phyloP scores from a whole-genome alignment of 177 flowering plant genomes.

The Vitis hybrid region DNA sequence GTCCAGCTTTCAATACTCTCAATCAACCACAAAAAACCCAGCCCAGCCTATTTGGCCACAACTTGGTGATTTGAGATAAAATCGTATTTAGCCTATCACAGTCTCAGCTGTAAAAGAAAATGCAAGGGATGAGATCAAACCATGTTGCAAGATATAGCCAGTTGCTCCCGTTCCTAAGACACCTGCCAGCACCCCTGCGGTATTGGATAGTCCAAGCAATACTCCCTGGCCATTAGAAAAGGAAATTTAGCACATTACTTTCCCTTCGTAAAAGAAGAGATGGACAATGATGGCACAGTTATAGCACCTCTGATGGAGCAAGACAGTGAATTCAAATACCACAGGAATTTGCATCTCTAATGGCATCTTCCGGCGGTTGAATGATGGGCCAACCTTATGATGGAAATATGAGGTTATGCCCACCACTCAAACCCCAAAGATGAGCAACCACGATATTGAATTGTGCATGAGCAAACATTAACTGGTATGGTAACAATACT shows the following conservation, averaged over 20 bases:
- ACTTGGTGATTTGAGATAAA: too few relatives aligned
- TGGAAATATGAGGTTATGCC: background rate
- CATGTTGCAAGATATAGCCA: conserved; percentile 94
- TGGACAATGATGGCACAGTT: background rate
- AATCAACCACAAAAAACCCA: too few relatives aligned
- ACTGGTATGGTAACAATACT: background rate
- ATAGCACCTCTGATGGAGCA: background rate
- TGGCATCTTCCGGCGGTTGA: background rate
- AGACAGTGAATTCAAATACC: background rate
- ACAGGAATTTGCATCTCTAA: too few relatives aligned
- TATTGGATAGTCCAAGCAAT: conserved; percentile 86
- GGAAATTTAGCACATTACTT: background rate
- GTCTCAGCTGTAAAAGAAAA: background rate
- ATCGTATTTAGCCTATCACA: too few relatives aligned
- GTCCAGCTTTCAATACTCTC: too few relatives aligned
- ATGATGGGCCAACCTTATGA: background rate
- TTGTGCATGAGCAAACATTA: background rate
- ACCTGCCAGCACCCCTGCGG: conserved; percentile 97
- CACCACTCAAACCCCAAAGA: background rate
- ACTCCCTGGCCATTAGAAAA: conserved; percentile 59
- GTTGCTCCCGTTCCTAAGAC: conserved; percentile 96
- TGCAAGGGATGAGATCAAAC: conserved; percentile 32
- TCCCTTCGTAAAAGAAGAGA: background rate
- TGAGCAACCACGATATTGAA: background rate
- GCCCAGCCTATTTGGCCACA: too few relatives aligned